Evolutionary conservation across 129 eudicot species (phyloP).

Genomic region (Pittosporum tobira): DNA sequence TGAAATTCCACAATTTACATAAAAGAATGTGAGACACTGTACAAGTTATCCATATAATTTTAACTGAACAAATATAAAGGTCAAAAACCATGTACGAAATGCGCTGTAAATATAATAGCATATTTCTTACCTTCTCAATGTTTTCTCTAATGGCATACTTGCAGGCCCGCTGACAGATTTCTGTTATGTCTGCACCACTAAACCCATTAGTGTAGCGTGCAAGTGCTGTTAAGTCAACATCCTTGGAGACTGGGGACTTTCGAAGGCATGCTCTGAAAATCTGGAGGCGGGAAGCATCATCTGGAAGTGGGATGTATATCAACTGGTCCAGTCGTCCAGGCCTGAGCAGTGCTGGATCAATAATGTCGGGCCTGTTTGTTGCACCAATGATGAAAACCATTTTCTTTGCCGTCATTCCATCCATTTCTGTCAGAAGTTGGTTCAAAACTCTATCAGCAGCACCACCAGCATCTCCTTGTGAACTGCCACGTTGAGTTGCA

Average conservation of each 20-base stretch:
- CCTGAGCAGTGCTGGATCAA: slow-evolving; percentile 28
- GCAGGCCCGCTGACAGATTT: slow-evolving; percentile 41
- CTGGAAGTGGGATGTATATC: slow-evolving; percentile 34
- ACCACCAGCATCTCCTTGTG: slow-evolving; percentile 30
- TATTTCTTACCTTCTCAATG: slow-evolving; percentile 43
- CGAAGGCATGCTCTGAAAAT: slow-evolving; percentile 29
- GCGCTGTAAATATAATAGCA: background rate
- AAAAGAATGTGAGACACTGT: background rate
- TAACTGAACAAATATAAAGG: too few species aligned
- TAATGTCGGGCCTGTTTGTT: slow-evolving; percentile 36
- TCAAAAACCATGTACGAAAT: too few species aligned
- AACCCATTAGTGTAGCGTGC: slow-evolving; percentile 26
- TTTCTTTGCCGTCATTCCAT: slow-evolving; percentile 32
- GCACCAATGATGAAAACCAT: slow-evolving; percentile 35
- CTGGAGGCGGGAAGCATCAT: slow-evolving; percentile 29
- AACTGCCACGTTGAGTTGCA: slow-evolving; percentile 22
- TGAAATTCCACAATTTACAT: slow-evolving; percentile 3
- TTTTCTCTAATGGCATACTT: slow-evolving; percentile 59
- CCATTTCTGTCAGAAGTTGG: slow-evolving; percentile 34
- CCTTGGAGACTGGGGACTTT: slow-evolving; percentile 25
- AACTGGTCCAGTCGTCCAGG: slow-evolving; percentile 36
- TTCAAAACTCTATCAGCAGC: slow-evolving; percentile 32
- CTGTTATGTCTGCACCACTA: slow-evolving; percentile 61
- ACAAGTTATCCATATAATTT: too few species aligned
- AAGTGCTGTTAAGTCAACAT: slow-evolving; percentile 21